A percentile compares a stretch with the other conserved stretches of the same genome.
Evolutionary conservation across 805 yeast species (phyloP).

Genomic region (Ogataea chonburiensis): DNA sequence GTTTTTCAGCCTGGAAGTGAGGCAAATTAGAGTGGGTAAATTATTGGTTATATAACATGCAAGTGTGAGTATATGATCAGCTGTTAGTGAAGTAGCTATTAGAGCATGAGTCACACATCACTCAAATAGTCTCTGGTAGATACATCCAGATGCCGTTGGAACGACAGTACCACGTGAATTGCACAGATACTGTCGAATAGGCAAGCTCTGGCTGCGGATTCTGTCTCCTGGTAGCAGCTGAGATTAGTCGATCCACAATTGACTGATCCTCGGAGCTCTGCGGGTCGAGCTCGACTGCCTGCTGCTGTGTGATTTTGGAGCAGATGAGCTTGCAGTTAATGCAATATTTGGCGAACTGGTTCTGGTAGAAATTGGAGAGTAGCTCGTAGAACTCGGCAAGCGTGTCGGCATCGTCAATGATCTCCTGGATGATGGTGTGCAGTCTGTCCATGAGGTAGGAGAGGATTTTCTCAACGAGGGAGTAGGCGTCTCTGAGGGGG

Average conservation of each 20-base stretch:
- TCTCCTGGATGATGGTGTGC: too few relatives aligned
- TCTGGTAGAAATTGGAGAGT: not conserved
- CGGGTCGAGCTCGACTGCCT: not conserved
- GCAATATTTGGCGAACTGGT: not conserved
- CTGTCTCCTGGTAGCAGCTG: too few relatives aligned
- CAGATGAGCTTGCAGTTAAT: not conserved
- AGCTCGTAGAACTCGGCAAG: not conserved
- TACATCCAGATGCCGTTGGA: slow-evolving; percentile 5
- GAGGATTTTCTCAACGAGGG: not conserved
- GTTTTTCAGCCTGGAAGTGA: too few relatives aligned
- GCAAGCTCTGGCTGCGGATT: not conserved
- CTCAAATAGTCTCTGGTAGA: slow-evolving; percentile 6
- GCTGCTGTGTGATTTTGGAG: not conserved
- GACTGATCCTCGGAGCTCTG: too few relatives aligned
- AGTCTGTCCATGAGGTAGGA: not conserved
- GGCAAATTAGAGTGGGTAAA: too few relatives aligned
- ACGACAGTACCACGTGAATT: slow-evolving; percentile 4
- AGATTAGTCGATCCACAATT: not conserved
- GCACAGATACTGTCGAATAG: not conserved
- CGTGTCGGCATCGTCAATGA: too few relatives aligned
- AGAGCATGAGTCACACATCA: too few relatives aligned
- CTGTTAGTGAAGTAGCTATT: too few relatives aligned
- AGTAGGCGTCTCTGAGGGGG: slow-evolving; percentile 8
- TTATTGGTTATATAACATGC: too few relatives aligned
- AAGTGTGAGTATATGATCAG: too few relatives aligned